These are phyloP conservation scores for Rostrohypoxylon terebratum DNA, from an alignment of 495 filamentous ascomycete genomes.

Conservation along the genomic window DNA sequence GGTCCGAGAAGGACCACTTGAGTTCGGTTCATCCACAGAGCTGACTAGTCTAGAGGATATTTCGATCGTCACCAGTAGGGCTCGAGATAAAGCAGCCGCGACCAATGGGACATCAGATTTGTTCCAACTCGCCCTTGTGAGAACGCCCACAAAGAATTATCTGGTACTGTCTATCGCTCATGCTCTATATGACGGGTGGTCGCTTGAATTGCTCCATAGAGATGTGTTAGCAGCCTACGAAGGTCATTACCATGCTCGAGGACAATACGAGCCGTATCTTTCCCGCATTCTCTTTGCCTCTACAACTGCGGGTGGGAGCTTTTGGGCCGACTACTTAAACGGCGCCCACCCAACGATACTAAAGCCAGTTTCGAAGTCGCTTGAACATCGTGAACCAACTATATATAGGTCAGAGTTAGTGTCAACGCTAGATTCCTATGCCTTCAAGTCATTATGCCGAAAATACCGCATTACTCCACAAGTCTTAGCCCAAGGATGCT, in stretches of 20 bases:
- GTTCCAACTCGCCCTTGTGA: slow-evolving; percentile 58
- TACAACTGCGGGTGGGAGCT: slow-evolving; percentile 57
- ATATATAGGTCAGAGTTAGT: slow-evolving; percentile 60
- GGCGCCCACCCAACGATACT: slow-evolving; percentile 58
- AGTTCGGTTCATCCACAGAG: slow-evolving; percentile 24
- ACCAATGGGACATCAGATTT: slow-evolving; percentile 46
- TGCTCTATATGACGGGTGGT: slow-evolving; percentile 84
- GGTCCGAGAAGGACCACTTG: slow-evolving; percentile 54
- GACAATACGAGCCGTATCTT: slow-evolving; percentile 61
- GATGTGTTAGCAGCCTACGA: slow-evolving; percentile 72
- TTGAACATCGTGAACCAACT: neutral
- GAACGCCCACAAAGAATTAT: slow-evolving; percentile 53
- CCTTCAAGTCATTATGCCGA: slow-evolving; percentile 66
- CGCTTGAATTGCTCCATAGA: slow-evolving; percentile 71
- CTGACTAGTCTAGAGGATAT: slow-evolving; percentile 46
- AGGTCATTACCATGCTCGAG: slow-evolving; percentile 53
- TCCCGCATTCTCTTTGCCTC: slow-evolving; percentile 56
- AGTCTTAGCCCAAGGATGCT: slow-evolving; percentile 72
- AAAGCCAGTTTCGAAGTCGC: slow-evolving; percentile 20
- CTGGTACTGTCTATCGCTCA: slow-evolving; percentile 79
- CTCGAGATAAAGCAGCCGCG: slow-evolving; percentile 47
- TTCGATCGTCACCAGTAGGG: slow-evolving; percentile 40
- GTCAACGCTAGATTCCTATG: slow-evolving; percentile 52
- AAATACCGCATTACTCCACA: slow-evolving; percentile 70
- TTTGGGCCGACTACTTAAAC: slow-evolving; percentile 71